Percentiles rank a stretch among this genome's conserved stretches.
Evolutionary conservation across 768 basidiomycete genomes (phyloP).

Genomic region (Russula abietina): DNA sequence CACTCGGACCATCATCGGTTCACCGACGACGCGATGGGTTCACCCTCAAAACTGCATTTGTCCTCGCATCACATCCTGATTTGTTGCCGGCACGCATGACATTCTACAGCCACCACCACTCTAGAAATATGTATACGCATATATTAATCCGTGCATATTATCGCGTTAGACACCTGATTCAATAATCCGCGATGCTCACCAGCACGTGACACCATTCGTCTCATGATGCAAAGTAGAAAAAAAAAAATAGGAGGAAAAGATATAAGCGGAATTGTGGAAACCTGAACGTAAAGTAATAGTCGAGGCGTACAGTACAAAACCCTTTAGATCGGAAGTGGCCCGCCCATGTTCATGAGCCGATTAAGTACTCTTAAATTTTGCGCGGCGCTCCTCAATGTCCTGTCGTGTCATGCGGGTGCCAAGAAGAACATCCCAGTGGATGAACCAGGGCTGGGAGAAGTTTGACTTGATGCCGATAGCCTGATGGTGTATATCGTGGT

Average conservation of each 20-base stretch:
- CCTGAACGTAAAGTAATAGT: too few species aligned
- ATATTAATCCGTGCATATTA: constrained; percentile 15
- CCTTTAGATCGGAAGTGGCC: neutral
- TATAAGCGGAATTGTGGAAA: neutral
- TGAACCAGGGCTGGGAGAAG: constrained; percentile 92
- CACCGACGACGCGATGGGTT: neutral
- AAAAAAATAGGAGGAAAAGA: neutral
- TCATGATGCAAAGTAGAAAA: neutral
- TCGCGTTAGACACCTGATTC: constrained; percentile 6
- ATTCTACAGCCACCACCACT: constrained; percentile 14
- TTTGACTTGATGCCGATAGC: constrained; percentile 89
- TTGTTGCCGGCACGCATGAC: constrained; percentile 13
- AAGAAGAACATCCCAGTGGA: constrained; percentile 86
- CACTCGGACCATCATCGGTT: neutral
- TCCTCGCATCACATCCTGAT: constrained; percentile 9
- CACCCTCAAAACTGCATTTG: neutral
- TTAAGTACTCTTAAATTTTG: constrained; percentile 12
- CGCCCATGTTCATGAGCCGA: neutral
- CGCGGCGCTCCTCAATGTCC: constrained; percentile 49
- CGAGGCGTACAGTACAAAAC: neutral
- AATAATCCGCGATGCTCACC: neutral
- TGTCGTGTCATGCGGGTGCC: constrained; percentile 77
- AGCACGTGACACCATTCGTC: neutral
- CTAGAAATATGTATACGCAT: constrained; percentile 19
- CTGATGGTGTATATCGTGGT: constrained; percentile 98